These are phyloP conservation scores for Ganoderma multipileum DNA, from an alignment of 1,284 basidiomycete genomes.

Conservation along the genomic window DNA sequence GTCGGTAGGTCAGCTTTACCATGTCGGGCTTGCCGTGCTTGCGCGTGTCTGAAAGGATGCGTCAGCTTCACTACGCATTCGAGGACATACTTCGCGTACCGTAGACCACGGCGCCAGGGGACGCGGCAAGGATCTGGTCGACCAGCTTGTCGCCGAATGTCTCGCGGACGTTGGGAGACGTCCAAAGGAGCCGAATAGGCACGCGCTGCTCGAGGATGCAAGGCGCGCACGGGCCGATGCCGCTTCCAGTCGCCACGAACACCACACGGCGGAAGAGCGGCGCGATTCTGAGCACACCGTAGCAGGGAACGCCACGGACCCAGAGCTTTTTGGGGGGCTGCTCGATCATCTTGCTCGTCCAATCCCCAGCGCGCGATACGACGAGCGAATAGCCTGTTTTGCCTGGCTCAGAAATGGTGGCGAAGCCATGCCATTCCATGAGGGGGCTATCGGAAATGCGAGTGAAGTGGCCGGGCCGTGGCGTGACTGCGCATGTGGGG, in stretches of 20 bases:
- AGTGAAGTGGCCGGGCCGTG: conserved; percentile 60
- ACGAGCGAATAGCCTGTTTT: conserved; percentile 63
- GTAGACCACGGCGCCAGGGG: conserved; percentile 63
- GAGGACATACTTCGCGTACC: conserved; percentile 41
- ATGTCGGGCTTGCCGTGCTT: conserved; percentile 67
- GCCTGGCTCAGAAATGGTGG: conserved; percentile 58
- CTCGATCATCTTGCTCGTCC: conserved; percentile 59
- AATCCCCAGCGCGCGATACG: conserved; percentile 66
- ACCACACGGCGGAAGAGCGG: conserved; percentile 65
- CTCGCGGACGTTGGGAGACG: conserved; percentile 62
- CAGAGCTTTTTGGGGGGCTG: conserved; percentile 61
- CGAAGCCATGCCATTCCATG: conserved; percentile 69
- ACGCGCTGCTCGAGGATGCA: conserved; percentile 57
- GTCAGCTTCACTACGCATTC: neutral
- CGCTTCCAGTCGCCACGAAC: conserved; percentile 66
- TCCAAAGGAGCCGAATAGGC: conserved; percentile 64
- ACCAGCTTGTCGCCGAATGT: conserved; percentile 67
- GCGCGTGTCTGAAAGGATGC: conserved; percentile 52
- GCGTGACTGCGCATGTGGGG: conserved; percentile 43
- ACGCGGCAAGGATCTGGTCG: conserved; percentile 57
- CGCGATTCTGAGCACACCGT: conserved; percentile 63
- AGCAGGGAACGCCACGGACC: conserved; percentile 66
- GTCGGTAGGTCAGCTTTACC: conserved; percentile 62
- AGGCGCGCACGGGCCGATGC: conserved; percentile 66
- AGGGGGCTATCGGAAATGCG: conserved; percentile 61